phyloP scores from a whole-genome alignment of 352 stramenopile species.

The Globisporangium cylindrosporum region DNA sequence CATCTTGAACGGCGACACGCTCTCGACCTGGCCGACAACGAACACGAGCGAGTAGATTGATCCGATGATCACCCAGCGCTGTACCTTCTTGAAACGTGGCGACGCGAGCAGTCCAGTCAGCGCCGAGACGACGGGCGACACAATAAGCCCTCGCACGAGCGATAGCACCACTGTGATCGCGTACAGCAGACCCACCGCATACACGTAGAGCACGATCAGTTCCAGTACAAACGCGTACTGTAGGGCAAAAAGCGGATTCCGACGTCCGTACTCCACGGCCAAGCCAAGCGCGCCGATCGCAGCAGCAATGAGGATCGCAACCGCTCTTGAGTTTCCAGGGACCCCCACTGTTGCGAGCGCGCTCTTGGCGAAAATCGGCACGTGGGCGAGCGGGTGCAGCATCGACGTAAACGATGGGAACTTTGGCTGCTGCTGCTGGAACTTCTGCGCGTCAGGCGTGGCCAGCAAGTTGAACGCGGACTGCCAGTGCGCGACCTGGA shows the following conservation, averaged over 20 bases:
- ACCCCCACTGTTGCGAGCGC: constrained; percentile 5
- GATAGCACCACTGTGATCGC: constrained; percentile 34
- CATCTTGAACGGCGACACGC: constrained; percentile 24
- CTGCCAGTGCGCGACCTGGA: constrained; percentile 72
- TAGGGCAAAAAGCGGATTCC: constrained; percentile 6
- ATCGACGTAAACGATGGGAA: constrained; percentile 61
- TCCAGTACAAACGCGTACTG: constrained; percentile 26
- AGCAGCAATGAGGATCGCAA: constrained; percentile 4
- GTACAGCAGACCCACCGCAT: constrained; percentile 62
- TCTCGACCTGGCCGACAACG: constrained; percentile 35
- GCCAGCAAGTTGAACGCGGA: constrained; percentile 49
- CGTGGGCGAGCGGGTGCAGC: constrained; percentile 49
- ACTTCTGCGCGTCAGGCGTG: constrained; percentile 7
- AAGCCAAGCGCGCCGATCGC: constrained; percentile 4
- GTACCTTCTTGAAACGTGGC: constrained; percentile 27
- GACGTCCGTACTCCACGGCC: constrained; percentile 12
- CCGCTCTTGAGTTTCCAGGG: neutral
- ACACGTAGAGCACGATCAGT: constrained; percentile 42
- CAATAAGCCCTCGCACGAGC: constrained; percentile 30
- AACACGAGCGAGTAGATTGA: constrained; percentile 37
- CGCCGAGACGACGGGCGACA: constrained; percentile 33
- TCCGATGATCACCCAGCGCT: constrained; percentile 49
- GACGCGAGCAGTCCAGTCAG: constrained; percentile 17
- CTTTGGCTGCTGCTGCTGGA: constrained; percentile 21
- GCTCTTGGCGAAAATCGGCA: constrained; percentile 27